Base-by-base conservation (phyloP, 352 stramenopile species). In the Globisporangium orthogonon region DNA sequence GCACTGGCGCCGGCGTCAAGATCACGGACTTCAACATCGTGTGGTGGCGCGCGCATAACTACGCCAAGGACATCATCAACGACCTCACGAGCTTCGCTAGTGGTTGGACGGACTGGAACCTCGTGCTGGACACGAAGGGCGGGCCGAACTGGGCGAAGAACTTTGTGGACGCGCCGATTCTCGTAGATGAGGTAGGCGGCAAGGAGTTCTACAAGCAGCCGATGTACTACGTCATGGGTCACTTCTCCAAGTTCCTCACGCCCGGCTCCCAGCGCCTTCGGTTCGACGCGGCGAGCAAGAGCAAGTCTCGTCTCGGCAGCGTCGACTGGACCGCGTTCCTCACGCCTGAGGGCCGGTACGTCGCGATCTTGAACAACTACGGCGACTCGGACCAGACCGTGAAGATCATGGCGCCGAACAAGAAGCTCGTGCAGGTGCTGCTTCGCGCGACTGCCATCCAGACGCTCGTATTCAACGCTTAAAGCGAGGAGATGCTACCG, bases 21-120 rank as follows among this genome's bases (percentile, higher is more conserved):
- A 65, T 83, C 17, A 66, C 52, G 14, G 71, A 83, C 39, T 60
- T 60, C 3, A 63, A 79, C 50, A 72, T 75, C 45, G 74, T 67
- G 53, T 91, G 81, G 80, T 71, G 66, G 35, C 69, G 82, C 54
- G 82, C 74, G 1, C 74, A 96, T 59, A 82, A 83, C 54, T 84
- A 89, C 55, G 74, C 71, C 7, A 78, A 83, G 56, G 85, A 96
- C 58, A 90, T 95, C 47, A 76, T 95, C 52, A 78, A 83, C 52
- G 81, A 95, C 56, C 56, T 93, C 40, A 86, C 85, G 52, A 87
- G 74, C 61, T 81, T 75, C 48, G 75, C 84, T 2, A 51, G 51
- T 0, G 80, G 81, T 0, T 96, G 86, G 83, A 86, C 79, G 29
- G 80, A 95, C 65, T 95, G 86, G 86, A 95, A 95, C 56, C 31